A percentile compares a stretch with the other conserved stretches of the same genome.
Evolutionary conservation across 768 basidiomycete genomes (phyloP).

Genomic region (Sporobolomyces pararoseus): DNA sequence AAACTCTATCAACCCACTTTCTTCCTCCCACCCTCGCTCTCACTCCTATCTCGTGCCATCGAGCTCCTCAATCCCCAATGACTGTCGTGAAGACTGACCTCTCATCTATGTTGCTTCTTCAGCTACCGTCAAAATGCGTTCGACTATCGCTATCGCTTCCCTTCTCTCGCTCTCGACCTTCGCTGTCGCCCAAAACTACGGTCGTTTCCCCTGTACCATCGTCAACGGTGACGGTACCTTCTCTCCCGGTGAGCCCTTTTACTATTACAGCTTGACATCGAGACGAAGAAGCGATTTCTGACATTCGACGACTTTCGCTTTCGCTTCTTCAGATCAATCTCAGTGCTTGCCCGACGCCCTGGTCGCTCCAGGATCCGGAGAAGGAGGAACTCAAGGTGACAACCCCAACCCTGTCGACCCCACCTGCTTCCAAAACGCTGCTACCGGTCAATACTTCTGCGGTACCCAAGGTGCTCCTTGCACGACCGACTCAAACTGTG

Average conservation of each 20-base stretch:
- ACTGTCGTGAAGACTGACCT: too few relatives aligned
- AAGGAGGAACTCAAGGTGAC: constrained; percentile 9
- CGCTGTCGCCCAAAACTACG: constrained; percentile 21
- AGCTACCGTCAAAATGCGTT: constrained; percentile 9
- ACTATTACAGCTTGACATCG: neutral
- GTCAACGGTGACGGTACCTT: constrained; percentile 23
- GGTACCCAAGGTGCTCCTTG: constrained; percentile 23
- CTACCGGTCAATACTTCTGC: constrained; percentile 24
- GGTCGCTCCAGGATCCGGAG: constrained; percentile 13
- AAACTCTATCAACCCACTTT: neutral
- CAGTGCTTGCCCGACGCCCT: constrained; percentile 17
- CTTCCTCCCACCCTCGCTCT: too few relatives aligned
- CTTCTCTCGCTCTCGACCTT: constrained; percentile 18
- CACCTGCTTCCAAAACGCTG: constrained; percentile 1
- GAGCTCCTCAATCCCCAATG: too few relatives aligned
- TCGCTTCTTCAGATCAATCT: constrained; percentile 7
- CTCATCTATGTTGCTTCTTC: too few relatives aligned
- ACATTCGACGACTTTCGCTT: too few relatives aligned
- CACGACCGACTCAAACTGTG: neutral
- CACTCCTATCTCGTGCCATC: too few relatives aligned
- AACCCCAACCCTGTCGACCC: constrained; percentile 7
- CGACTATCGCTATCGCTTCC: constrained; percentile 11
- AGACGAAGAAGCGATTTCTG: too few relatives aligned
- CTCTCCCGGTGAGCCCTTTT: constrained; percentile 6
- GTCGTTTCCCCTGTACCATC: constrained; percentile 26